Base-by-base conservation (phyloP, 139 green algal species). In the Chara braunii region DNA sequence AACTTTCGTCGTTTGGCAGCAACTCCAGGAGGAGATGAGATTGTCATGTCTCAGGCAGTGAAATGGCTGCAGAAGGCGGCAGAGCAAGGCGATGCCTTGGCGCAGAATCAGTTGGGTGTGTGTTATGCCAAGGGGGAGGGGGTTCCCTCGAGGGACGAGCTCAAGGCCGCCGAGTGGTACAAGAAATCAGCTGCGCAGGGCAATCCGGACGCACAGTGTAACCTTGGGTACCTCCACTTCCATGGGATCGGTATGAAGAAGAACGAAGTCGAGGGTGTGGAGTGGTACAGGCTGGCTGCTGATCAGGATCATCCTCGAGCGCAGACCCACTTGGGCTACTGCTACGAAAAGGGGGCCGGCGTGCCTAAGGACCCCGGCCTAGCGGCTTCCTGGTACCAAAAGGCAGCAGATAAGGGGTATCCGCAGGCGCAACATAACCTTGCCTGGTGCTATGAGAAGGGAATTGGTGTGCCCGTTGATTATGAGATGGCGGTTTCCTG, bases 41-140 rank as follows among this genome's bases (percentile, higher is more conserved):
- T 48, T 18, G 40, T 26, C 40, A 48, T 48, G 40, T 18, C 18
- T 48, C 18, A 18, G 18, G 40, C 40, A 58, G 50, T 30, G 14
- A 14, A 14, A 11, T 58, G 50, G 50, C 37, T 36, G 28, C 50
- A 14, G 14, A 23, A 26, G n/a, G 56, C 65, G 2, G 65, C 65
- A 5, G 57, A 61, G 65, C 60, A 72, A 37, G 65, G 56, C 6
- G 40, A 56, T 7, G 56, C 56, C 7, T 22, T 8, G 8, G 56
- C 56, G 7, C 56, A 65, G 56, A 28, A 11, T 35, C 44, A 62
- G 14, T 35, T 62, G 4, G 65, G 65, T 3, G 18, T 37, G 3
- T 68, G 53, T 44, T 58, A 74, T 56, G 57, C 14, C 5, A 33
- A 24, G 7, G 65, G 65, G 18, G 33, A 45, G 11, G 57, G 65